phyloP scores from a whole-genome alignment of 129 eudicot species.

The Ambrosia artemisiifolia region DNA sequence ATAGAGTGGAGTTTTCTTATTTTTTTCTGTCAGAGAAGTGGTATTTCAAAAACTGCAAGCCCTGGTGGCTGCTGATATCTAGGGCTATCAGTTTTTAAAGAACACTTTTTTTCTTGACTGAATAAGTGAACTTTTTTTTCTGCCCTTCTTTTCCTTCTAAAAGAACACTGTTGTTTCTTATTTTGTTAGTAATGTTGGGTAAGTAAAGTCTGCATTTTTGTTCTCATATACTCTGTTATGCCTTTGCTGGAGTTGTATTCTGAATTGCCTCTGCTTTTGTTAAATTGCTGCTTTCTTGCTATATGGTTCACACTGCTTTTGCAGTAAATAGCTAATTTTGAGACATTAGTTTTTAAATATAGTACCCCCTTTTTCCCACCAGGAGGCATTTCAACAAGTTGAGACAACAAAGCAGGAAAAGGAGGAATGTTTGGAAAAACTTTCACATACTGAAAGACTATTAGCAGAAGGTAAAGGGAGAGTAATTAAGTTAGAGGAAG shows the following conservation, averaged over 20 bases:
- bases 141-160: neutral
- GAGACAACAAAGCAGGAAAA: conserved; percentile 64
- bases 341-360: conserved; percentile 8
- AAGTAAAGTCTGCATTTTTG: neutral
- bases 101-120: neutral
- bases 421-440: conserved; percentile 53
- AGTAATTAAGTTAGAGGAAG: conserved; percentile 86
- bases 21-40: neutral
- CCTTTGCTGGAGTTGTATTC: conserved; percentile 11
- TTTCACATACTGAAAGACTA: conserved; percentile 58
- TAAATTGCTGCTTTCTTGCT: conserved; percentile 12
- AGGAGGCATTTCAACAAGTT: conserved; percentile 68
- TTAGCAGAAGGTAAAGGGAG: conserved; percentile 67
- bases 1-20: neutral
- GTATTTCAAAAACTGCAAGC: too few relatives aligned
- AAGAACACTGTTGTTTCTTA: neutral
- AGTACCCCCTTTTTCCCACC: neutral
- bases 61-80: neutral
- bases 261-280: neutral
- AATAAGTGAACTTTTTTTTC: neutral
- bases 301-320: conserved; percentile 4
- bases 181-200: neutral
- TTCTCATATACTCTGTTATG: neutral
- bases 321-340: neutral
- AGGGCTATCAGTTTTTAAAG: neutral